phyloP scores from a whole-genome alignment of 176 grass and related monocot genomes.

The Triticum dicoccoides region DNA sequence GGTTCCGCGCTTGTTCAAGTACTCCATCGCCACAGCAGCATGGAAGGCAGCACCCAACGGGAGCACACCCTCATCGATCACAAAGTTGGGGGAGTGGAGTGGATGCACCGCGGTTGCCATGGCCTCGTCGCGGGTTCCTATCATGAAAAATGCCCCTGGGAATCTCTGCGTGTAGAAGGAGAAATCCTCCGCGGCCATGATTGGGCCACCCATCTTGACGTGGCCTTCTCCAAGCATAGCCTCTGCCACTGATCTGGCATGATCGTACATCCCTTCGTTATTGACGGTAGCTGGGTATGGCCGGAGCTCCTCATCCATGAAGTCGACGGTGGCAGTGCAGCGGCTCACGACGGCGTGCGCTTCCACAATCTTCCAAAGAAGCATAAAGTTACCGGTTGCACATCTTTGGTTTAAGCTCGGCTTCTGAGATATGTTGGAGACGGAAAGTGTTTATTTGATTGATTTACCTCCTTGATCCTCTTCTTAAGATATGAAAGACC shows the following conservation, averaged over 20 bases:
- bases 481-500: slow-evolving; percentile 7
- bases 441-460: background rate
- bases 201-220: background rate
- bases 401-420: background rate
- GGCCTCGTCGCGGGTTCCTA: background rate
- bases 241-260: background rate
- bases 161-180: background rate
- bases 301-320: background rate
- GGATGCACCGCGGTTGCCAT: background rate
- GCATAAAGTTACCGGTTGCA: background rate
- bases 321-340: background rate
- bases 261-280: background rate
- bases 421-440: background rate
- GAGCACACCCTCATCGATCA: background rate
- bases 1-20: background rate
- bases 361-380: background rate
- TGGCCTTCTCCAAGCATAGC: background rate
- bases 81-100: slow-evolving; percentile 5
- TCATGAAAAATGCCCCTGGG: slow-evolving; percentile 4
- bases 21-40: background rate
- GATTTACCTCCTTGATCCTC: background rate
- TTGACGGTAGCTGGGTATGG: slow-evolving; percentile 11
- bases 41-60: background rate
- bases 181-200: slow-evolving; percentile 1
- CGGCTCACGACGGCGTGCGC: background rate